Percentiles rank a stretch among this genome's conserved stretches.
phyloP scores from a whole-genome alignment of 1,284 basidiomycete species.

The Ceratobasidium sp. region DNA sequence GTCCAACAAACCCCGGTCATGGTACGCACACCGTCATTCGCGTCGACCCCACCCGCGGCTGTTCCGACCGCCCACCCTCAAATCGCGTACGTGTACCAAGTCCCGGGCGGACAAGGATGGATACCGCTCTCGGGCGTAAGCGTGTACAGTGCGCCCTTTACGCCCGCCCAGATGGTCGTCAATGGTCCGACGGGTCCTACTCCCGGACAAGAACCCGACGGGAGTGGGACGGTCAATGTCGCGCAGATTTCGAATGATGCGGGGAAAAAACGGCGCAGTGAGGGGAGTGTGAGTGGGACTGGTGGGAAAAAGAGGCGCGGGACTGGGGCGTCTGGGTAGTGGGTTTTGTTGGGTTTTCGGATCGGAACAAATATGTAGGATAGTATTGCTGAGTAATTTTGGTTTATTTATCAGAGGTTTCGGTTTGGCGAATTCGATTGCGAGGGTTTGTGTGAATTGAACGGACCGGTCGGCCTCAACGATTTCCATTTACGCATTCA shows the following conservation, averaged over 20 bases:
- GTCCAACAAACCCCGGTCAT: conserved; percentile 1
- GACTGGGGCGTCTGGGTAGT: background rate
- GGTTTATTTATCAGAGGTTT: too few species aligned
- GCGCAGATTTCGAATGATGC: background rate
- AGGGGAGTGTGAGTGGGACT: background rate
- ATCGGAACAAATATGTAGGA: too few species aligned
- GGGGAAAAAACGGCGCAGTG: background rate
- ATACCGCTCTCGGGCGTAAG: conserved; percentile 15
- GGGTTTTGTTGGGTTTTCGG: background rate
- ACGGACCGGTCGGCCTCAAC: too few species aligned
- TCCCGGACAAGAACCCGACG: background rate
- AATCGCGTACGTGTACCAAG: conserved; percentile 27
- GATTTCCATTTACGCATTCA: too few species aligned
- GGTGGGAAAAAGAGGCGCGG: background rate
- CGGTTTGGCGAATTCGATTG: too few species aligned
- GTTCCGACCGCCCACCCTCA: conserved; percentile 15
- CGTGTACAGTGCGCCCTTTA: conserved; percentile 15
- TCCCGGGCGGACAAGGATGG: conserved; percentile 14
- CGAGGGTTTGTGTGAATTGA: too few species aligned
- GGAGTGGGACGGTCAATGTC: background rate
- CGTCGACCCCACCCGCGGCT: conserved; percentile 6
- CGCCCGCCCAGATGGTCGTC: conserved; percentile 17
- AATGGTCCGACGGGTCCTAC: background rate
- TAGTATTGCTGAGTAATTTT: too few species aligned
- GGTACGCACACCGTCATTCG: conserved; percentile 2